phyloP scores from a whole-genome alignment of 148 eudicot genomes.

The Gaultheria prostrata region DNA sequence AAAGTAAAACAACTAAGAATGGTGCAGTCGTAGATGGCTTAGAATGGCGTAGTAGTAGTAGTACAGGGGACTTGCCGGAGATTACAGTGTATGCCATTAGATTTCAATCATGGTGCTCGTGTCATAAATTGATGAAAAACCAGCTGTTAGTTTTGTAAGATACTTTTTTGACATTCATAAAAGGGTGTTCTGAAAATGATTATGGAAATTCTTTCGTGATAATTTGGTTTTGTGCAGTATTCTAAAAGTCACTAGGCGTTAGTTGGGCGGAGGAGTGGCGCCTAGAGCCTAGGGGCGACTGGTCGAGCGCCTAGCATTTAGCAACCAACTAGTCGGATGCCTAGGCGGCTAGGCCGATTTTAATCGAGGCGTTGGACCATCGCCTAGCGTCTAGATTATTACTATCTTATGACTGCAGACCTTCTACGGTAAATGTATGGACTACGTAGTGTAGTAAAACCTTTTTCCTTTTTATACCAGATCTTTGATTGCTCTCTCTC shows the following conservation, averaged over 20 bases:
- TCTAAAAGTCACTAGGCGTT: no score
- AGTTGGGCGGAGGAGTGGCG: no score
- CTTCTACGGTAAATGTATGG: neutral
- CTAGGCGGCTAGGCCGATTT: no score
- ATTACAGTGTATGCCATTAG: neutral
- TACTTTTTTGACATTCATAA: slow-evolving; percentile 3
- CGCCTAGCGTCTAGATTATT: no score
- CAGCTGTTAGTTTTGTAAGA: neutral
- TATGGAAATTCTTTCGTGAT: neutral
- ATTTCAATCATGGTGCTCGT: neutral
- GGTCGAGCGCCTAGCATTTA: no score
- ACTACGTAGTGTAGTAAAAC: neutral
- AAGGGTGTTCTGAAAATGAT: neutral
- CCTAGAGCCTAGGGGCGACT: no score
- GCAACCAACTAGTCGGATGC: no score
- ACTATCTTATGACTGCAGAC: neutral
- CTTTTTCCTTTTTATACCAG: neutral
- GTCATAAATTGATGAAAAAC: neutral
- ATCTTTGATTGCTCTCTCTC: slow-evolving; percentile 9
- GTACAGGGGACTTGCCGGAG: neutral
- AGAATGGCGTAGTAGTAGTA: no score
- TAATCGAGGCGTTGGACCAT: no score
- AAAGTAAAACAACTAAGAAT: no score
- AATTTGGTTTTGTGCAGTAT: neutral
- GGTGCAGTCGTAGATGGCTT: no score